Evolutionary conservation across 345 rosid species (phyloP).

Genomic region (Ceriops decandra): DNA sequence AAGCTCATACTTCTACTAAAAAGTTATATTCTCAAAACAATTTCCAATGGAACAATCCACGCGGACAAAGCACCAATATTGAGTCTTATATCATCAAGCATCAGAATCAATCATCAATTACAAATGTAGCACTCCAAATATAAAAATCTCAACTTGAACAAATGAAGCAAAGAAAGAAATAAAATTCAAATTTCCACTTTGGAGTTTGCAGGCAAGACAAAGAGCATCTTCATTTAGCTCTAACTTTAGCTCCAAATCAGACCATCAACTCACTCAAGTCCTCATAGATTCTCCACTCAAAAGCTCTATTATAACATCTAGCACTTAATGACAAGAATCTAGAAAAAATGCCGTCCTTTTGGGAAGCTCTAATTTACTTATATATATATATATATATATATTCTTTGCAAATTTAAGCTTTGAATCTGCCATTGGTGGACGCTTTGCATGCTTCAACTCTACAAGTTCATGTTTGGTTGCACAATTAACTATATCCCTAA

Average conservation of each 20-base stretch:
- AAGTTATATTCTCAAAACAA: slow-evolving; percentile 42
- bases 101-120: slow-evolving; percentile 46
- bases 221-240: slow-evolving; percentile 36
- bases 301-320: slow-evolving; percentile 9
- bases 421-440: slow-evolving; percentile 6
- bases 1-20: slow-evolving; percentile 15
- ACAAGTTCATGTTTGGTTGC: background rate
- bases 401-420: background rate
- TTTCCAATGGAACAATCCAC: slow-evolving; percentile 42
- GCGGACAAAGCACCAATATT: slow-evolving; percentile 38
- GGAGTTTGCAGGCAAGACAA: slow-evolving; percentile 17
- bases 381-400: background rate
- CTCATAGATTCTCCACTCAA: slow-evolving; percentile 31
- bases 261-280: slow-evolving; percentile 16
- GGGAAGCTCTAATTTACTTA: background rate
- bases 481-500: background rate
- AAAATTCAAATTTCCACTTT: slow-evolving; percentile 18
- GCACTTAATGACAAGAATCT: slow-evolving; percentile 15
- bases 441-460: background rate
- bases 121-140: slow-evolving; percentile 27
- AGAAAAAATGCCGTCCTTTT: slow-evolving; percentile 19
- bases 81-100: slow-evolving; percentile 42
- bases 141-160: slow-evolving; percentile 19
- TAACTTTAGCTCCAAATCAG: slow-evolving; percentile 32
- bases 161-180: slow-evolving; percentile 15